Conservation (phyloP, 2,329 filamentous ascomycete species). For the Penicillium concentricum region DNA sequence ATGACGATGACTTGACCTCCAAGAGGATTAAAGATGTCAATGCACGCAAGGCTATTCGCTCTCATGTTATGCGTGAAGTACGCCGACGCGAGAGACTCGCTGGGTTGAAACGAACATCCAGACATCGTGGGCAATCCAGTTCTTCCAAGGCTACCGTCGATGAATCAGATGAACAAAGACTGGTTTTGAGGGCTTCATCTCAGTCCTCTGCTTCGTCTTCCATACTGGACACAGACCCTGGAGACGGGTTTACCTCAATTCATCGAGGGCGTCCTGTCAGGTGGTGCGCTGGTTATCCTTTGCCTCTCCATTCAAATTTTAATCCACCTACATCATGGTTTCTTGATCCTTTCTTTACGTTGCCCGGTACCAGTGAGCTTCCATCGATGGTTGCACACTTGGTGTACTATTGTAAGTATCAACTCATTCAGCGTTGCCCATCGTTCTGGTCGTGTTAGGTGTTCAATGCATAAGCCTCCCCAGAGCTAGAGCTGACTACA, state of each 20-base stretch:
- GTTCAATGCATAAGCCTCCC: not conserved
- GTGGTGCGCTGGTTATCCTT: slow-evolving; percentile 20
- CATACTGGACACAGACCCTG: not conserved
- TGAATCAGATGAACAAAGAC: slow-evolving; percentile 8
- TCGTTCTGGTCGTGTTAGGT: not conserved
- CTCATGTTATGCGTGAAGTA: slow-evolving; percentile 46
- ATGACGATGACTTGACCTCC: slow-evolving; percentile 40
- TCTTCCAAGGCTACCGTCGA: slow-evolving; percentile 6
- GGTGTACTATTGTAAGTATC: slow-evolving; percentile 36
- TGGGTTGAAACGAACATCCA: slow-evolving; percentile 38
- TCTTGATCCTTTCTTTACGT: slow-evolving; percentile 36
- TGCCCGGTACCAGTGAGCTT: slow-evolving; percentile 29
- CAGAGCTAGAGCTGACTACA: slow-evolving; percentile 15
- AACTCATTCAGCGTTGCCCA: not conserved
- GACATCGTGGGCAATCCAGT: slow-evolving; percentile 17
- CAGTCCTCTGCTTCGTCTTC: slow-evolving; percentile 14
- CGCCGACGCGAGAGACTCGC: slow-evolving; percentile 41
- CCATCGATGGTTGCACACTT: slow-evolving; percentile 29
- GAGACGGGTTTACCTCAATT: slow-evolving; percentile 3
- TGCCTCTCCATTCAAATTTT: slow-evolving; percentile 14
- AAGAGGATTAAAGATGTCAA: slow-evolving; percentile 41
- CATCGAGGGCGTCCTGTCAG: slow-evolving; percentile 15
- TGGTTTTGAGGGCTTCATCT: slow-evolving; percentile 15
- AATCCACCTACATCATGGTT: slow-evolving; percentile 28
- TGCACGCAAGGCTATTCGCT: slow-evolving; percentile 42